A percentile compares a stretch with the other conserved stretches of the same genome.
phyloP scores from a whole-genome alignment of 352 stramenopile species.

The Phytophthora litchii region DNA sequence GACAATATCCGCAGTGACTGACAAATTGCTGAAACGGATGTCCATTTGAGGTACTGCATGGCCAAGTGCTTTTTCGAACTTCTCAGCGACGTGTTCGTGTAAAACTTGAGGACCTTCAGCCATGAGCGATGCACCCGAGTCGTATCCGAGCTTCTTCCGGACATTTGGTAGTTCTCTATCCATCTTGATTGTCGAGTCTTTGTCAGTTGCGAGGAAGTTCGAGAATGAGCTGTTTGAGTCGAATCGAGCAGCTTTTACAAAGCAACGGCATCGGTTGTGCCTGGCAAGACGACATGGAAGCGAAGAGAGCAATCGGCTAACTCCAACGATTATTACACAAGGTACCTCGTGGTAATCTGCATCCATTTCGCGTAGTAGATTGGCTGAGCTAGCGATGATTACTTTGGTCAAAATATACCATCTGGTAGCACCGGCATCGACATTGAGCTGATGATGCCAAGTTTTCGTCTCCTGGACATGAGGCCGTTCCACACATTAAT shows the following conservation, averaged over 20 bases:
- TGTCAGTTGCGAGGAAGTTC: constrained; percentile 7
- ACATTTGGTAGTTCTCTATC: constrained; percentile 3
- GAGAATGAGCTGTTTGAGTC: constrained; percentile 7
- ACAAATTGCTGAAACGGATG: constrained; percentile 33
- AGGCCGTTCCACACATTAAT: not conserved
- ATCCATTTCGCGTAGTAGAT: not conserved
- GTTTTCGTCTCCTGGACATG: not conserved
- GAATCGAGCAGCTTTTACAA: not conserved
- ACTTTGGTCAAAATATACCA: constrained; percentile 4
- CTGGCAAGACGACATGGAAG: not conserved
- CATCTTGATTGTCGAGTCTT: constrained; percentile 19
- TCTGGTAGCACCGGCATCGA: constrained; percentile 3
- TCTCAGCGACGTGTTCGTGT: constrained; percentile 26
- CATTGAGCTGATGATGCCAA: constrained; percentile 10
- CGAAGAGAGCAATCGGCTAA: constrained; percentile 5
- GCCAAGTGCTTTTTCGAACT: constrained; percentile 24
- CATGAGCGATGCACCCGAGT: constrained; percentile 19
- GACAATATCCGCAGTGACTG: constrained; percentile 20
- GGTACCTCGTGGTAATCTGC: constrained; percentile 6
- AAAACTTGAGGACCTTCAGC: constrained; percentile 23
- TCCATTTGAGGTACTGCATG: constrained; percentile 35
- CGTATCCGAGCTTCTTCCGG: constrained; percentile 17
- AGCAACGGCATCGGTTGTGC: not conserved
- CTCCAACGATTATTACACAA: not conserved
- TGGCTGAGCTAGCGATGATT: constrained; percentile 11